Evolutionary conservation across 345 rosid genomes (phyloP).

Genomic region (Xanthoceras sorbifolium): DNA sequence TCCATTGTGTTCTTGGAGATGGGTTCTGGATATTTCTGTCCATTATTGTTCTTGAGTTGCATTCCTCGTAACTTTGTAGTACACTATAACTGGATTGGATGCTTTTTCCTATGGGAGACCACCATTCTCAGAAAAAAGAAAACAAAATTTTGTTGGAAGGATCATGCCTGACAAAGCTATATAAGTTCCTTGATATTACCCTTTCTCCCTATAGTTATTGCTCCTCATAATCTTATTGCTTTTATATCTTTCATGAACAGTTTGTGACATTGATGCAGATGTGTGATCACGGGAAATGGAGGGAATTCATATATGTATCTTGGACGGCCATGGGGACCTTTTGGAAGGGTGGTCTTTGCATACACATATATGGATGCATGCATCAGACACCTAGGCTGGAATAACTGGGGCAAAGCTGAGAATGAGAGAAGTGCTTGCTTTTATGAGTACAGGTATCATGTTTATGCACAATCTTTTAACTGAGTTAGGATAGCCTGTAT

Average conservation of each 20-base stretch:
- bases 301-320: slow-evolving; percentile 58
- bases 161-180: not conserved
- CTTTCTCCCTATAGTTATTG: not conserved
- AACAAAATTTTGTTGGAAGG: not conserved
- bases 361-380: slow-evolving; percentile 83
- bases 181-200: not conserved
- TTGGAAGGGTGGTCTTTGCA: slow-evolving; percentile 88
- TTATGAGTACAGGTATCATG: slow-evolving; percentile 77
- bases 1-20: not conserved
- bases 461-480: not conserved
- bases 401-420: slow-evolving; percentile 89
- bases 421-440: slow-evolving; percentile 96
- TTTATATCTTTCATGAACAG: not conserved
- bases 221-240: not conserved
- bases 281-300: slow-evolving; percentile 90
- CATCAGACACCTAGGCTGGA: slow-evolving; percentile 71
- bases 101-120: not conserved
- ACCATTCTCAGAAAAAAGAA: not conserved
- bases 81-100: not conserved
- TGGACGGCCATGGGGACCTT: slow-evolving; percentile 97
- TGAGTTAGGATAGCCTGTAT: not conserved
- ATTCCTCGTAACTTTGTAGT: not conserved
- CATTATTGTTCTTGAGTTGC: not conserved
- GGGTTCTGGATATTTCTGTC: not conserved
- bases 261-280: slow-evolving; percentile 47